These are phyloP conservation scores for Hypoxylon sp. DNA, from an alignment of 2,329 filamentous ascomycete genomes.

Conservation along the genomic window DNA sequence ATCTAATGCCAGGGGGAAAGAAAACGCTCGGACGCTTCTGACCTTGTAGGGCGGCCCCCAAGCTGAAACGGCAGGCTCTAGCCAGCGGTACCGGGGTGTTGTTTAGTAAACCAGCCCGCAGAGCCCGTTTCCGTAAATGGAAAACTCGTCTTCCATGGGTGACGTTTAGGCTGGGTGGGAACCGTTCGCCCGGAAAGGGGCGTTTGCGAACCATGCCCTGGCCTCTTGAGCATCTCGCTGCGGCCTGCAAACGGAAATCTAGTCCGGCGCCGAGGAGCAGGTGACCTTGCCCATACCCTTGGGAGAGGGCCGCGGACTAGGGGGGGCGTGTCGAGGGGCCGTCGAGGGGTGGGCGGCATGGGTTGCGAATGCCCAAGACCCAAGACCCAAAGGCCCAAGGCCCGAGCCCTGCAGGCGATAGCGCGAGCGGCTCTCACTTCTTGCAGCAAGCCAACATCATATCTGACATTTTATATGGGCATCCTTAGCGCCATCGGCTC, in stretches of 20 bases:
- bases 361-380: too few species aligned
- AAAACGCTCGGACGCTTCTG: constrained; percentile 15
- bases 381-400: not conserved
- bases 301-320: constrained; percentile 27
- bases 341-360: too few species aligned
- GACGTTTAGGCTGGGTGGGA: constrained; percentile 29
- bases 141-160: constrained; percentile 22
- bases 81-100: constrained; percentile 14
- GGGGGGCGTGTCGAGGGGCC: too few species aligned
- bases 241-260: constrained; percentile 36
- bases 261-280: constrained; percentile 34
- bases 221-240: constrained; percentile 19
- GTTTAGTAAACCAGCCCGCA: constrained; percentile 20
- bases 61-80: constrained; percentile 16
- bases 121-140: constrained; percentile 19
- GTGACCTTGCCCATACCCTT: constrained; percentile 34
- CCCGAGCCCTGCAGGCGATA: constrained; percentile 35
- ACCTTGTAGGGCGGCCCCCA: constrained; percentile 15
- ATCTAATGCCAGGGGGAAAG: constrained; percentile 15
- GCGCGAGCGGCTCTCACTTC: constrained; percentile 36
- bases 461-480: constrained; percentile 37
- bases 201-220: constrained; percentile 24
- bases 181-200: constrained; percentile 30
- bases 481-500: constrained; percentile 35
- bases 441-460: constrained; percentile 31